Base-by-base conservation (phyloP, 1,139 yeast genomes). In the Protomyces lactucae-debilis region DNA sequence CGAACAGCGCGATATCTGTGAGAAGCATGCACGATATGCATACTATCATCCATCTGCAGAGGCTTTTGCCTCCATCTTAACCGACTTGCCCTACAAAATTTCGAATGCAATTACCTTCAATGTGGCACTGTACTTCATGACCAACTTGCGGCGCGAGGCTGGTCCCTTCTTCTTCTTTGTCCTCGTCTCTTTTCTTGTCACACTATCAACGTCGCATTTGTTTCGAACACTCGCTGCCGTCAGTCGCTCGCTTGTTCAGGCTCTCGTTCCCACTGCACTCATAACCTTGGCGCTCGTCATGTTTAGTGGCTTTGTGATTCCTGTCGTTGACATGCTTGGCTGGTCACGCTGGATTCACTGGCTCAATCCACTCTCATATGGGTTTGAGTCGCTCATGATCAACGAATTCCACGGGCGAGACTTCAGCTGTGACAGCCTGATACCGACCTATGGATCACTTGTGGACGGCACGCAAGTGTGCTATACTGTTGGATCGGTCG, bases 41-140 rank as follows among this genome's bases (percentile, higher is more conserved):
- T 75, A 87, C 64, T 87, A 87, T 71, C 89, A 85, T 69, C 93
- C 93, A n/a, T 81, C 89, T 65, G 88, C 91, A 1, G 90, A 87
- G 71, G 90, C 93, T 0, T 71, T 86, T 32, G 87, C 92, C 0
- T 83, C 88, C 4, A 80, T 86, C 66, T 70, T 86, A 14, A 82
- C 89, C 3, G 90, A 87, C 70, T 71, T 87, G 67, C 95, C 95
- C 0, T 77, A 82, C 51, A 87, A 87, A 74, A 64, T 86, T 18
- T 55, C 78, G 39, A 82, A 83, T 55, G 79, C 85, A 8, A 69
- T 85, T 46, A 76, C 77, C 16, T 87, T 88, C 78, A 86, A 86
- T 72, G 73, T 87, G 65, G 77, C 82, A 37, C 79, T 80, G 68
- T 87, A 88, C 72, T 88, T 87, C 74, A 78, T 87, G 84, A 82